Evolutionary conservation across 2,329 filamentous ascomycete species (phyloP).

Genomic region (Aspergillus chevalieri): DNA sequence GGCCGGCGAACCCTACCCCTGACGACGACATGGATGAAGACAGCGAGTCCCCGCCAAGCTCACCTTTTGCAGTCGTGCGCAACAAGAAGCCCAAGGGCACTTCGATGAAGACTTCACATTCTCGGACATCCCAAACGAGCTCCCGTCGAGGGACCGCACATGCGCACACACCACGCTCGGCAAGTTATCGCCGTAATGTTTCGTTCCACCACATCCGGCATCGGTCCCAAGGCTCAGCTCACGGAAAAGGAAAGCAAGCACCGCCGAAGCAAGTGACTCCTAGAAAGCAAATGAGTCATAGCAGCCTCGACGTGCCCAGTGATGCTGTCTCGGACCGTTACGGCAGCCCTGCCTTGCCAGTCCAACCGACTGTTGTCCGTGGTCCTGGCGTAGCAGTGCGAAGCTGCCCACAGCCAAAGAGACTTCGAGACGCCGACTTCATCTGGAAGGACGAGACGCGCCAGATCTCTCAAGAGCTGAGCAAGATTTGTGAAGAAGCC

Average conservation of each 20-base stretch:
- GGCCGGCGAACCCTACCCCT: not conserved
- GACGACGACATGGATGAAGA: not conserved
- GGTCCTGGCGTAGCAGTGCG: constrained; percentile 23
- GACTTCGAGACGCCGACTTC: constrained; percentile 40
- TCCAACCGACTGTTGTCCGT: constrained; percentile 34
- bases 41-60: constrained; percentile 11
- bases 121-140: constrained; percentile 45
- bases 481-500: constrained; percentile 85
- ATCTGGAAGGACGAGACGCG: constrained; percentile 70
- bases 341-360: constrained; percentile 35
- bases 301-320: constrained; percentile 3
- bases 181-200: constrained; percentile 55
- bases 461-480: constrained; percentile 76
- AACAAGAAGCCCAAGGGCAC: constrained; percentile 27
- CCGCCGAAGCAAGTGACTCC: constrained; percentile 5
- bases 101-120: constrained; percentile 36
- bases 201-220: constrained; percentile 55
- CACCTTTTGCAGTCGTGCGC: constrained; percentile 27
- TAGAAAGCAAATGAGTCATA: constrained; percentile 7
- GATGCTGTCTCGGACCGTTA: constrained; percentile 18
- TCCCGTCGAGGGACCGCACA: constrained; percentile 35
- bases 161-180: constrained; percentile 36
- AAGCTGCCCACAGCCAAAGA: constrained; percentile 32
- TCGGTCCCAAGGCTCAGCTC: constrained; percentile 25
- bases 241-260: constrained; percentile 13